phyloP scores from a whole-genome alignment of 176 grass and related monocot species.

The Musa beccarii region DNA sequence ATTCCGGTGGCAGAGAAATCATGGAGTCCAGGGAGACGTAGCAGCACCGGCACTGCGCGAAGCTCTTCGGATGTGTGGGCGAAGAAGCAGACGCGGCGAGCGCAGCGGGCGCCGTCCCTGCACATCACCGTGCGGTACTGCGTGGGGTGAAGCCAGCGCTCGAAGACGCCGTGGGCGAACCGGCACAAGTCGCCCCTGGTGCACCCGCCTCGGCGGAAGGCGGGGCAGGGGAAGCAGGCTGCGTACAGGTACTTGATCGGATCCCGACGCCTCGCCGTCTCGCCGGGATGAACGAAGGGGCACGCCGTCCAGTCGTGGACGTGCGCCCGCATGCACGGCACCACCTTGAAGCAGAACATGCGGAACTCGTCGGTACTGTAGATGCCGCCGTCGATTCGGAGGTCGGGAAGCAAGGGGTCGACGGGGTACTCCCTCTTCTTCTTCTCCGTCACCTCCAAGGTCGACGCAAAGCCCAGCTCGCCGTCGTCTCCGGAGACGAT shows the following conservation, averaged over 20 bases:
- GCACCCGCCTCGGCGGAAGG: constrained; percentile 11
- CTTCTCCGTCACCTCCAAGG: too few relatives aligned
- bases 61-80: constrained; percentile 9
- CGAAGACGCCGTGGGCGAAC: constrained; percentile 19
- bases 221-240: constrained; percentile 9
- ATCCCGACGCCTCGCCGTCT: constrained; percentile 15
- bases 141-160: constrained; percentile 25
- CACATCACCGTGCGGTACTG: constrained; percentile 21
- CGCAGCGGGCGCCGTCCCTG: constrained; percentile 11
- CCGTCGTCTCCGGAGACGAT: too few relatives aligned
- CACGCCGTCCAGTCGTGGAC: constrained; percentile 22
- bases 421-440: constrained; percentile 1
- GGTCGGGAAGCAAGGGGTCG: not conserved
- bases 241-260: constrained; percentile 17
- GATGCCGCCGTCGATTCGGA: constrained; percentile 1
- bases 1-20: too few relatives aligned
- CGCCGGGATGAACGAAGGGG: constrained; percentile 17
- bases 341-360: constrained; percentile 18
- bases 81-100: constrained; percentile 19
- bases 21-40: too few relatives aligned
- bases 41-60: not conserved
- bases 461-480: too few relatives aligned
- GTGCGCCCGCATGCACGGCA: constrained; percentile 12
- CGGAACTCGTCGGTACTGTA: constrained; percentile 19
- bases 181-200: constrained; percentile 5